Conservation (phyloP, 2,329 filamentous ascomycete species). For the Lojkania enalia region DNA sequence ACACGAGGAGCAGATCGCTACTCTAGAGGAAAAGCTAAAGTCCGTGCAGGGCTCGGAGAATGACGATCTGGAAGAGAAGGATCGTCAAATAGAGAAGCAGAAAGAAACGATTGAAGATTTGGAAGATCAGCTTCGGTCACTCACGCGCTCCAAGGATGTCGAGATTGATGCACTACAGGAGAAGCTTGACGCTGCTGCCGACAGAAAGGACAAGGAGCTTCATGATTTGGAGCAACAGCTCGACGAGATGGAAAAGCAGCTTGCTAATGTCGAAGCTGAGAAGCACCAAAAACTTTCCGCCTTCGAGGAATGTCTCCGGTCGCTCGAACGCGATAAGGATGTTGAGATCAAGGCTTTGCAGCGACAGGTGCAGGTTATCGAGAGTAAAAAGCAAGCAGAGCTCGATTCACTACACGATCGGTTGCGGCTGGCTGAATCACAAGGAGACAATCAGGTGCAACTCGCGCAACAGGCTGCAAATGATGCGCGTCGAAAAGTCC, state of each 20-base stretch:
- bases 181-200: slow-evolving; percentile 45
- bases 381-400: slow-evolving; percentile 44
- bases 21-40: slow-evolving; percentile 37
- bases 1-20: slow-evolving; percentile 43
- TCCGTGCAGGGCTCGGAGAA: slow-evolving; percentile 33
- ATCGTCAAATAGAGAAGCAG: slow-evolving; percentile 36
- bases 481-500: slow-evolving; percentile 43
- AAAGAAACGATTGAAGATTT: slow-evolving; percentile 40
- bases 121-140: slow-evolving; percentile 29
- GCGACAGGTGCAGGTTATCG: slow-evolving; percentile 35
- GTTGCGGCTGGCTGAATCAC: slow-evolving; percentile 45
- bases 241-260: slow-evolving; percentile 38
- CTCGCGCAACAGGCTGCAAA: slow-evolving; percentile 46
- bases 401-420: slow-evolving; percentile 47
- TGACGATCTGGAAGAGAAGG: slow-evolving; percentile 30
- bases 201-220: slow-evolving; percentile 53
- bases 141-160: slow-evolving; percentile 41
- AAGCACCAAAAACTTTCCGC: slow-evolving; percentile 35
- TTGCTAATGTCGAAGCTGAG: slow-evolving; percentile 28
- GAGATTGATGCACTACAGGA: slow-evolving; percentile 49
- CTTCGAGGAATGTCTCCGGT: slow-evolving; percentile 37
- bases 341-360: slow-evolving; percentile 41
- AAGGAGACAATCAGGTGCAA: slow-evolving; percentile 46
- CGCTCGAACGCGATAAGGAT: slow-evolving; percentile 42
- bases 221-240: slow-evolving; percentile 50